Percentiles rank a stretch among this genome's conserved stretches.
phyloP scores from a whole-genome alignment of 192 early-diverging fungal species.

The Podila clonocystis region DNA sequence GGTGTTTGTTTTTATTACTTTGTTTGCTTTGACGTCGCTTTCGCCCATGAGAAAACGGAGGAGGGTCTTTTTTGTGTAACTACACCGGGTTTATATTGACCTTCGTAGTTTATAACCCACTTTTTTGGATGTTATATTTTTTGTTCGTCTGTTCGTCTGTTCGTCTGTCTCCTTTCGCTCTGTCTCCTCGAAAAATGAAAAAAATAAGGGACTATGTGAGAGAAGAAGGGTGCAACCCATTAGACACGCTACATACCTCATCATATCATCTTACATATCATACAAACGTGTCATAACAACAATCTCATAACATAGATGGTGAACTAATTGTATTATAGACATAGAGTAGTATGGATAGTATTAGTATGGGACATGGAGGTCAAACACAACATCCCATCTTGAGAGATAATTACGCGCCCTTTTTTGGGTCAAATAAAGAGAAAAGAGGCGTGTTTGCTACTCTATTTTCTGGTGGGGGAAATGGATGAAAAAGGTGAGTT shows the following conservation, averaged over 20 bases:
- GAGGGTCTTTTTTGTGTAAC: background rate
- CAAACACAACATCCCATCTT: too few relatives aligned
- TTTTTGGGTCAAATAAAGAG: too few relatives aligned
- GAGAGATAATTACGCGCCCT: too few relatives aligned
- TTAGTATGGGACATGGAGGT: too few relatives aligned
- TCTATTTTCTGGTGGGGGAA: background rate
- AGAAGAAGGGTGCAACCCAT: too few relatives aligned
- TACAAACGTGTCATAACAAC: too few relatives aligned
- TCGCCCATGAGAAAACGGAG: conserved; percentile 1
- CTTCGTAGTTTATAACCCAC: background rate
- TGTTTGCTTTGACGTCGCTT: background rate
- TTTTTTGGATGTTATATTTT: background rate
- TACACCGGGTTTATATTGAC: conserved; percentile 2
- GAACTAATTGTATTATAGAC: too few relatives aligned
- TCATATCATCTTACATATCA: too few relatives aligned
- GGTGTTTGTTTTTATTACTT: background rate
- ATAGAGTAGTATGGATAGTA: too few relatives aligned
- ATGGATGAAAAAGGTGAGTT: background rate
- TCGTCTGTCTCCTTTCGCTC: background rate
- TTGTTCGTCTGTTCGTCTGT: background rate
- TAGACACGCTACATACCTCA: too few relatives aligned
- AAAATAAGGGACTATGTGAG: too few relatives aligned
- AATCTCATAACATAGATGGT: too few relatives aligned
- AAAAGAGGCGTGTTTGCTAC: background rate
- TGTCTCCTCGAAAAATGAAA: conserved; percentile 1